phyloP scores from a whole-genome alignment of 345 rosid species.

The Rhizophora mangle region DNA sequence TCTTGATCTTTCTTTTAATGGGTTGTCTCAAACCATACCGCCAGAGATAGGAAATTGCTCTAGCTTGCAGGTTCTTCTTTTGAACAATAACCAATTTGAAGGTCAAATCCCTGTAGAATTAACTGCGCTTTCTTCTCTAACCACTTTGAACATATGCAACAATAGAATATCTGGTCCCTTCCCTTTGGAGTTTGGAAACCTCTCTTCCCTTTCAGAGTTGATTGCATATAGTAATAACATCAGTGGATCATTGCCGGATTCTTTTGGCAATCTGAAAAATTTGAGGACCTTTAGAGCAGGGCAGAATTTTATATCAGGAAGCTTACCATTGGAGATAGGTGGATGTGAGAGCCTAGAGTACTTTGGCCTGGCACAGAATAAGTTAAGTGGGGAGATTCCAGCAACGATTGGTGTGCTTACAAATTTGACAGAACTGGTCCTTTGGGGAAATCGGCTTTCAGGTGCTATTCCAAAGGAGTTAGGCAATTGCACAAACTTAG shows the following conservation, averaged over 20 bases:
- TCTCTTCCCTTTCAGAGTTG: constrained; percentile 55
- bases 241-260: constrained; percentile 57
- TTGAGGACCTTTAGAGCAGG: constrained; percentile 68
- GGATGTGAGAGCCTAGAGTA: constrained; percentile 54
- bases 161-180: constrained; percentile 70
- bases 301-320: constrained; percentile 80
- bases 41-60: constrained; percentile 59
- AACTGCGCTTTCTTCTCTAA: constrained; percentile 46
- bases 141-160: constrained; percentile 59
- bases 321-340: constrained; percentile 69
- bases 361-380: constrained; percentile 90
- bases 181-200: constrained; percentile 64
- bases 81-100: constrained; percentile 61
- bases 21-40: constrained; percentile 53
- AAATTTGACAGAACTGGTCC: constrained; percentile 55
- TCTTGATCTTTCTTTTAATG: constrained; percentile 73
- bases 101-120: constrained; percentile 57
- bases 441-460: constrained; percentile 71
- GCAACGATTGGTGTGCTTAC: constrained; percentile 67
- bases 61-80: constrained; percentile 45
- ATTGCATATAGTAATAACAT: constrained; percentile 70
- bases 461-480: constrained; percentile 70
- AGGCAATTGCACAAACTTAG: constrained; percentile 60
- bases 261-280: constrained; percentile 60
- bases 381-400: constrained; percentile 57